phyloP scores from a whole-genome alignment of 768 basidiomycete genomes.

The Amanita jacksonii region DNA sequence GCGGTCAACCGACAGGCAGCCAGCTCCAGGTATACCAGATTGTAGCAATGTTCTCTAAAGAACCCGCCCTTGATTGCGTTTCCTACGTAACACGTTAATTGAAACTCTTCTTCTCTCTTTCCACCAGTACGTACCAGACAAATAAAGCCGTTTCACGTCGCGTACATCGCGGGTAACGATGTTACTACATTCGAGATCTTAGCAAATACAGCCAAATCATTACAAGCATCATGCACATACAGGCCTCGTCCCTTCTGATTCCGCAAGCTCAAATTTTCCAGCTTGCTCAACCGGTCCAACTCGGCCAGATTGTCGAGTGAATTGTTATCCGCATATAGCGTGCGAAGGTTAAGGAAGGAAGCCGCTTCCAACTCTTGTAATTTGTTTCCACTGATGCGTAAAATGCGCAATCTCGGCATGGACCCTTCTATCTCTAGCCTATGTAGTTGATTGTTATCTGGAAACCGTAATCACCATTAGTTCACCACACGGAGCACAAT shows the following conservation, averaged over 20 bases:
- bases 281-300: constrained; percentile 48
- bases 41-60: constrained; percentile 70
- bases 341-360: constrained; percentile 64
- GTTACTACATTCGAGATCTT: constrained; percentile 21
- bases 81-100: constrained; percentile 37
- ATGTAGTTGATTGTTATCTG: constrained; percentile 67
- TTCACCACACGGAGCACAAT: constrained; percentile 7
- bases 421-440: constrained; percentile 41
- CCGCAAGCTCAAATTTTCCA: constrained; percentile 88
- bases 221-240: constrained; percentile 40
- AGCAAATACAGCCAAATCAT: constrained; percentile 13
- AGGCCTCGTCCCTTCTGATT: constrained; percentile 73
- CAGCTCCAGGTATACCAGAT: constrained; percentile 85
- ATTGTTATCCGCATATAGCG: constrained; percentile 91
- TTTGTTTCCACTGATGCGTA: constrained; percentile 79
- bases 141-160: constrained; percentile 89
- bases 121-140: constrained; percentile 61
- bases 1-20: constrained; percentile 73
- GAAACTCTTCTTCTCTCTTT: constrained; percentile 4
- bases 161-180: constrained; percentile 64
- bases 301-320: constrained; percentile 39
- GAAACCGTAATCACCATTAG: constrained; percentile 9
- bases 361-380: constrained; percentile 56
- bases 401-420: constrained; percentile 69
- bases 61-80: constrained; percentile 58